Evolutionary conservation across 202 grass and related monocot genomes (phyloP), one percentile per base, ranked within the genome.

Genomic region (Cymbopogon flexuosus): DNA sequence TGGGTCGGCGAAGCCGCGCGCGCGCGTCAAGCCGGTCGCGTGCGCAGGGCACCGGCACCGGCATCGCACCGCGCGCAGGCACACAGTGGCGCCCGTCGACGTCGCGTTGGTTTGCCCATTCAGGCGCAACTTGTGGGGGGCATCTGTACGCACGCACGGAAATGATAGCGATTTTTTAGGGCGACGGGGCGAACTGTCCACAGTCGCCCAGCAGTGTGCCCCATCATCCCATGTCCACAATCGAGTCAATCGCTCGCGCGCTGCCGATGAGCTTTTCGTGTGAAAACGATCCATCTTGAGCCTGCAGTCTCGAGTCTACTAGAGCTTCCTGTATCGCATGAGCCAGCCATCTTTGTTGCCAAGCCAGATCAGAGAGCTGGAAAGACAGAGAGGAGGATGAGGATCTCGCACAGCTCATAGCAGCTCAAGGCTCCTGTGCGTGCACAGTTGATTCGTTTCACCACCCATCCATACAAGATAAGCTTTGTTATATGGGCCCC

Each of bases 111-210:
- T 3, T 58, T 23, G n/a, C 7, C 67, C 40, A 29, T 68, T 70
- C 72, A 63, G 2, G 21, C 18, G 49, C 80, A 84, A 75, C 30
- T 74, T 62, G 18, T 13, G 64, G 5, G 10, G 22, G 2, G 34
- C 70, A 72, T 8, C 57, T 42, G 67, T 19, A 21, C 68, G 6
- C 31, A 18, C 23, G 61, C 59, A 65, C 37, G 39, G 69, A 62
- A 68, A 29, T n/a, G 81, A 76, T 65, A 85, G 73, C 66, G 60
- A 89, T 73, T 67, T 81, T 15, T 73, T 13, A 37, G 12, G 69
- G 5, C 61, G 49, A 46, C 30, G 1, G 0, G 11, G 13, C 66
- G 36, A 71, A 59, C 5, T 52, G 13, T 4, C 39, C 3, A 27
- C 75, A 62, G 30, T 69, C n/a, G 3, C 80, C 51, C 51, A 70